Percentiles rank a stretch among this genome's conserved stretches.
Evolutionary conservation across 2,329 filamentous ascomycete species (phyloP).

Genomic region (Coniochaeta prunicola): DNA sequence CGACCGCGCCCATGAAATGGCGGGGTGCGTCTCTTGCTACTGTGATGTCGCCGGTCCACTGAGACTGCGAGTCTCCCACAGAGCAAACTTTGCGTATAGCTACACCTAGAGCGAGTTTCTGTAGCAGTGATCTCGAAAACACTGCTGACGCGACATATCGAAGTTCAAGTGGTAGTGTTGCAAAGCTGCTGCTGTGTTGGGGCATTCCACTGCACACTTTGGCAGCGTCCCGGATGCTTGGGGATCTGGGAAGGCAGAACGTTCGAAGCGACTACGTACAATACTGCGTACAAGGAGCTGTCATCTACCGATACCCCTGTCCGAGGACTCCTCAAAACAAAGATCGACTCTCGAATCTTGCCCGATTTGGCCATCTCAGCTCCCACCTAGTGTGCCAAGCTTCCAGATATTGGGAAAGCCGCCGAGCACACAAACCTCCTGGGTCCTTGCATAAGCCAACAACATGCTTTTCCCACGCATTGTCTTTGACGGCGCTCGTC

Average conservation of each 20-base stretch:
- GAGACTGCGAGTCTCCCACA: too few relatives aligned
- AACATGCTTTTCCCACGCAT: neutral
- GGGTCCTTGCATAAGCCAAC: neutral
- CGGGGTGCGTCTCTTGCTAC: too few relatives aligned
- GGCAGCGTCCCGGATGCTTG: neutral
- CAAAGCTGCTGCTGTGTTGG: neutral
- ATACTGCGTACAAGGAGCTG: too few relatives aligned
- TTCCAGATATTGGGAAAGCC: neutral
- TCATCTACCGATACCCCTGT: neutral
- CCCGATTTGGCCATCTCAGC: neutral
- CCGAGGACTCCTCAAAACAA: neutral
- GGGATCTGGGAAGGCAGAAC: neutral
- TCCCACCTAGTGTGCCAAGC: neutral
- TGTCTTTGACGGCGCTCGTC: neutral
- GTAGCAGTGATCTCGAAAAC: neutral
- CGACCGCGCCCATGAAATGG: neutral
- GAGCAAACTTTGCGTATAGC: neutral
- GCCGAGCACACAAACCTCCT: neutral
- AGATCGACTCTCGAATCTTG: neutral
- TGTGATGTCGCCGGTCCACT: neutral
- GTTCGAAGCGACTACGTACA: neutral
- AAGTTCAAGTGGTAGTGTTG: neutral
- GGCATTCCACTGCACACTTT: too few relatives aligned
- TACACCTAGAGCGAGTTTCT: neutral
- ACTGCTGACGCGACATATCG: neutral